Evolutionary conservation across 2,329 filamentous ascomycete genomes (phyloP), one percentile per base, ranked within the genome.

Genomic region (Pseudocercospora cruenta): DNA sequence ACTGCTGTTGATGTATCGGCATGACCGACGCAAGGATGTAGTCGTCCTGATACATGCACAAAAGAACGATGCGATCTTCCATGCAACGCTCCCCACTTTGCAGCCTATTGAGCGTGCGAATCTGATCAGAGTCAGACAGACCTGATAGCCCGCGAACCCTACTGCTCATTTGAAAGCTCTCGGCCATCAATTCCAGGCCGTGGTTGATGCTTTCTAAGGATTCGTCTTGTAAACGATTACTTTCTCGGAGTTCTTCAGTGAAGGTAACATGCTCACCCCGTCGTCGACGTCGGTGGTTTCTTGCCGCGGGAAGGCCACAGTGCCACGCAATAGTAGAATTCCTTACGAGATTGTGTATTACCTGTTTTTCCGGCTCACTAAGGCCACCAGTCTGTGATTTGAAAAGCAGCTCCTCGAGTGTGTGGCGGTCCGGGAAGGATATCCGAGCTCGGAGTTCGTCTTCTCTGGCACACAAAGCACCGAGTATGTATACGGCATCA

Each of bases 141-240:
- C 69, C 63, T 26, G 71, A 69, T 31, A 60, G 67, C 19, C 65
- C 59, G 36, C 75, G 64, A 3, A 77, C 45, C 26, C 70, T 66
- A 8, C 69, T 65, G 36, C 73, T 75, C 69, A 72, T 74, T 53
- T 74, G 70, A 60, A 72, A 77, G 9, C 68, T 69, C 28, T 76
- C 73, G 4, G 74, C 74, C 73, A 77, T 74, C 43, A 74, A 54
- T 53, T 77, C 75, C 24, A 73, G 66, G 36, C 73, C 69, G 54
- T 72, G 69, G 5, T 71, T 58, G 3, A 68, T 61, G 58, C 63
- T 45, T 14, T n/a, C 39, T 14, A 1, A 7, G 2, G 5, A 19
- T 7, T 43, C 16, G 39, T 43, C 39, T 43, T 43, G 16, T 5
- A 43, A 8, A 43, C 39, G 4, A 43, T 19, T n/a, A 8, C 16